Evolutionary conservation across 352 stramenopile species (phyloP).

Genomic region (Globisporangium polare): DNA sequence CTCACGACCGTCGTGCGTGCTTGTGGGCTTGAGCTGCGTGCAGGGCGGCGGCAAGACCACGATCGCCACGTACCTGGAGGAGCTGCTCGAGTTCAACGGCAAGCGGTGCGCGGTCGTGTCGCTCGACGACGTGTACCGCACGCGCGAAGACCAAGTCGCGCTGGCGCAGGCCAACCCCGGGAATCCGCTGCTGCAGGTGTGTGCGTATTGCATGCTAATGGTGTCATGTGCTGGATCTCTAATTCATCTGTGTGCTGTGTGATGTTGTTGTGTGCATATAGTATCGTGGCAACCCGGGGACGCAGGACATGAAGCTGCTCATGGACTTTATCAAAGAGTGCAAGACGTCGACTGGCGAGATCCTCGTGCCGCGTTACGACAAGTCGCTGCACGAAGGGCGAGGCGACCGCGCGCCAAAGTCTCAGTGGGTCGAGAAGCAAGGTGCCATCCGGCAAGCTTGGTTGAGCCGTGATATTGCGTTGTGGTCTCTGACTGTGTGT

Average conservation of each 20-base stretch:
- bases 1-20: constrained; percentile 35
- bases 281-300: constrained; percentile 81
- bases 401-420: constrained; percentile 58
- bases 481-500: not conserved
- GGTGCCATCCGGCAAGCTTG: no score
- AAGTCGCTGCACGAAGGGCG: constrained; percentile 73
- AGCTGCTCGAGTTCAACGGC: constrained; percentile 45
- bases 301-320: constrained; percentile 72
- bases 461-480: not conserved
- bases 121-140: constrained; percentile 83
- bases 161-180: constrained; percentile 50
- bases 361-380: constrained; percentile 73
- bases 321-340: constrained; percentile 56
- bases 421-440: constrained; percentile 55
- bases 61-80: constrained; percentile 60
- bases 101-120: constrained; percentile 74
- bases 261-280: constrained; percentile 16
- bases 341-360: constrained; percentile 33
- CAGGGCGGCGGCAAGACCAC: constrained; percentile 87
- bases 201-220: not conserved
- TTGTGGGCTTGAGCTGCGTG: constrained; percentile 76
- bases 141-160: constrained; percentile 52
- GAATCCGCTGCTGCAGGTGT: constrained; percentile 79
- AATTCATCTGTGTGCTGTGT: not conserved
- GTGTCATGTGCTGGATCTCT: not conserved